Conservation (phyloP, 208 protist genomes). For the Vickermania ingenoplastis region DNA sequence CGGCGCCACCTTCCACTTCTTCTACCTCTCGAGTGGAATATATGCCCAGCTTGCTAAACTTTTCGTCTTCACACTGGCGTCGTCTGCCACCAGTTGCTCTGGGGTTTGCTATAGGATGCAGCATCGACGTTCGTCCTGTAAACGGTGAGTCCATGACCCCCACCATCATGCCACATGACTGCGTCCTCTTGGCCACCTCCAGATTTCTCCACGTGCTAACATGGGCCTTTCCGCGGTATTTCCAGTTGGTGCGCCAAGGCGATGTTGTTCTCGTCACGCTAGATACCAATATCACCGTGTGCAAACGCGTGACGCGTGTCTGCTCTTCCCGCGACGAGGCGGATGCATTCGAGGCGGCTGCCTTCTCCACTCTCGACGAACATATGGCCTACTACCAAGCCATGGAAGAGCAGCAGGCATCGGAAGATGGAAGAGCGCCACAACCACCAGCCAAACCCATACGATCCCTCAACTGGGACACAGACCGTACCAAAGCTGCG, state of each 20-base stretch:
- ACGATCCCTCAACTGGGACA: conserved; percentile 59
- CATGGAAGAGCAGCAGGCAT: neutral
- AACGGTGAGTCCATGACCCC: conserved; percentile 73
- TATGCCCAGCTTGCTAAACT: too few relatives aligned
- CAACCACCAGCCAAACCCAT: conserved; percentile 13
- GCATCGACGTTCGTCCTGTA: conserved; percentile 46
- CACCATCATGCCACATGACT: conserved; percentile 54
- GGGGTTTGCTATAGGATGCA: conserved; percentile 63
- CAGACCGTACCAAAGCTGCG: conserved; percentile 29
- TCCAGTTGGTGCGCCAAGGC: conserved; percentile 23
- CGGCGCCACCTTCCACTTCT: too few relatives aligned
- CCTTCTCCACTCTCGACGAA: conserved; percentile 24
- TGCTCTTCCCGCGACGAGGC: conserved; percentile 21
- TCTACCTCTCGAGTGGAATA: too few relatives aligned
- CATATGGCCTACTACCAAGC: conserved; percentile 1
- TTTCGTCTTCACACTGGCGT: too few relatives aligned
- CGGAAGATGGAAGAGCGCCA: conserved; percentile 17
- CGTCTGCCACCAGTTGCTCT: conserved; percentile 47
- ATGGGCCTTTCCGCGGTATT: too few relatives aligned
- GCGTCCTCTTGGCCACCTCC: conserved; percentile 55
- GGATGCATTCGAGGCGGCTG: conserved; percentile 23
- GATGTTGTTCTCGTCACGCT: conserved; percentile 72
- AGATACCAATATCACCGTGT: conserved; percentile 47
- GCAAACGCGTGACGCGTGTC: conserved; percentile 58
- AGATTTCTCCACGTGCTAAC: too few relatives aligned